Conservation (phyloP, 805 yeast species). For the Starmerella bombicola region DNA sequence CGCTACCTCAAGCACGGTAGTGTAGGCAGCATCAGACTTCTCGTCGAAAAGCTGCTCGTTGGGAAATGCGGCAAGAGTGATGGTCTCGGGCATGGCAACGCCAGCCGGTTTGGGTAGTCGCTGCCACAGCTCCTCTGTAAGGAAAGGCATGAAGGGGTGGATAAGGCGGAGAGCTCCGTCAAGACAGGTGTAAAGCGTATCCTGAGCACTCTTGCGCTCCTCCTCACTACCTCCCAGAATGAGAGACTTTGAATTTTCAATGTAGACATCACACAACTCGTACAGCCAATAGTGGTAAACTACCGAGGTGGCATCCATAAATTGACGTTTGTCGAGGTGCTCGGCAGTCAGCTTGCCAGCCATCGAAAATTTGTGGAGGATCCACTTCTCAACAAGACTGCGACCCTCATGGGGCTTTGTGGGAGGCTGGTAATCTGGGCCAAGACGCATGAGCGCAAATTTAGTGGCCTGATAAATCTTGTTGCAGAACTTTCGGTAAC, state of each 20-base stretch:
- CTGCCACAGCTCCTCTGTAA: slow-evolving; percentile 98
- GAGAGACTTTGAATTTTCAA: slow-evolving; percentile 89
- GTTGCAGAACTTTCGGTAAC: slow-evolving; percentile 98
- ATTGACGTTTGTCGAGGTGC: slow-evolving; percentile 71
- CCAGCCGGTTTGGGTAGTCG: slow-evolving; percentile 79
- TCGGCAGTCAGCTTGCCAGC: slow-evolving; percentile 54
- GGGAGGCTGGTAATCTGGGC: slow-evolving; percentile 78
- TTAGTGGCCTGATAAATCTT: slow-evolving; percentile 98
- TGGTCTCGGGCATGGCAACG: slow-evolving; percentile 50
- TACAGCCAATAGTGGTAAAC: slow-evolving; percentile 90
- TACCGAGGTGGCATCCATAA: slow-evolving; percentile 73
- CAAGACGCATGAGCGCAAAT: slow-evolving; percentile 85
- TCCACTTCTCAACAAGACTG: slow-evolving; percentile 93
- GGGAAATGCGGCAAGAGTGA: slow-evolving; percentile 74
- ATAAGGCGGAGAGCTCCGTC: slow-evolving; percentile 84
- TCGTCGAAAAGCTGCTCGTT: slow-evolving; percentile 47
- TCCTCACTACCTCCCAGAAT: slow-evolving; percentile 80
- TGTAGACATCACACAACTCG: slow-evolving; percentile 93
- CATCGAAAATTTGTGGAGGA: slow-evolving; percentile 67
- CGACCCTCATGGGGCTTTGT: slow-evolving; percentile 56
- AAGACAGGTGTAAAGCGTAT: slow-evolving; percentile 82
- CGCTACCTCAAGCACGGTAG: slow-evolving; percentile 71
- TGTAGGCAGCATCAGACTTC: slow-evolving; percentile 62
- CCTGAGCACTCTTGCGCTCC: slow-evolving; percentile 82
- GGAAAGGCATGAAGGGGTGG: slow-evolving; percentile 97